A percentile compares a stretch with the other conserved stretches of the same genome.
Conservation (phyloP, 192 early-diverging fungal genomes). For the Coemansia sp. region DNA sequence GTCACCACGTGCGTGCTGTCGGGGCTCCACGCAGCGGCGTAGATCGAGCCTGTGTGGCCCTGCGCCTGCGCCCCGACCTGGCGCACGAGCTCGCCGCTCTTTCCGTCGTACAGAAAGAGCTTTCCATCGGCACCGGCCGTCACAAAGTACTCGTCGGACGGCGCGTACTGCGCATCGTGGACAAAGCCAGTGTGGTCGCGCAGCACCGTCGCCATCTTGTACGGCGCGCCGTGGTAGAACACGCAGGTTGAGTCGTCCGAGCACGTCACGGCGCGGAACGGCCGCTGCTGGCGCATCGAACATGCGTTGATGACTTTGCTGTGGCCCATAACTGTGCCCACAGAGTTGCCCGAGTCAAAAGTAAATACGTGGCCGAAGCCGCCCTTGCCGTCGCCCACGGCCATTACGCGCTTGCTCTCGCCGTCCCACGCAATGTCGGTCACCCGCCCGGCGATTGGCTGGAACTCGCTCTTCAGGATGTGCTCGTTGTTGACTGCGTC, state of each 20-base stretch:
- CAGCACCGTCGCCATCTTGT: conserved; percentile 72
- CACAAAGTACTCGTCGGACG: conserved; percentile 78
- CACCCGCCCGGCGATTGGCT: conserved; percentile 72
- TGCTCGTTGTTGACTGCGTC: conserved; percentile 80
- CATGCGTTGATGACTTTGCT: conserved; percentile 85
- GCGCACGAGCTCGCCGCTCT: conserved; percentile 74
- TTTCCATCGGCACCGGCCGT: conserved; percentile 84
- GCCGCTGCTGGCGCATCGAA: conserved; percentile 83
- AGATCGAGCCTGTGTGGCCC: conserved; percentile 79
- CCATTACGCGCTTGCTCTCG: conserved; percentile 95
- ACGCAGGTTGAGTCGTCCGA: conserved; percentile 89
- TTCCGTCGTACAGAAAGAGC: conserved; percentile 92
- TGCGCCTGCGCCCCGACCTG: conserved; percentile 55
- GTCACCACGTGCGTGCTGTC: conserved; percentile 75
- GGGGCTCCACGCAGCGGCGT: conserved; percentile 83
- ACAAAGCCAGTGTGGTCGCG: conserved; percentile 89
- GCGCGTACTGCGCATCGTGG: conserved; percentile 82
- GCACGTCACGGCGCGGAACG: conserved; percentile 88
- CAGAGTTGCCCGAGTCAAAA: conserved; percentile 85
- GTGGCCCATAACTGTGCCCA: conserved; percentile 90
- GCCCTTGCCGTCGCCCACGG: conserved; percentile 92
- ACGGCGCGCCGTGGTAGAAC: conserved; percentile 92
- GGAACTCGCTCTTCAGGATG: conserved; percentile 81
- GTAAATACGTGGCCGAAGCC: conserved; percentile 87
- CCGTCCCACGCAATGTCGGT: conserved; percentile 93